Evolutionary conservation across 2,329 filamentous ascomycete genomes (phyloP), one percentile per base, ranked within the genome.

Genomic region (Incumbomyces delicatus): DNA sequence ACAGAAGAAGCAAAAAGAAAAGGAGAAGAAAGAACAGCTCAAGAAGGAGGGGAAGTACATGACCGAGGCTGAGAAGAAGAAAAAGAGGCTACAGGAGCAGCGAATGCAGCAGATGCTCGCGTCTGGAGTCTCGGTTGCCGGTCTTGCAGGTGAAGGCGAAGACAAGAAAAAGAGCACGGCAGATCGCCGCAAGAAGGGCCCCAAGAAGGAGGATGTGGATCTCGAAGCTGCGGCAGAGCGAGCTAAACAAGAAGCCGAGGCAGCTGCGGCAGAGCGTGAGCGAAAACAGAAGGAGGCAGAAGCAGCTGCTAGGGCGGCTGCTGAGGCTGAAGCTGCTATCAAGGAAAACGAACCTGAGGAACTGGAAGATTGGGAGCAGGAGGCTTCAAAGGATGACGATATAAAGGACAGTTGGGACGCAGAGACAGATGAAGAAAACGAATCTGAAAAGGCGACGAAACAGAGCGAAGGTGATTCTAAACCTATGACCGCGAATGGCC

Each of bases 391-490:
- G 11, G 78, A 77, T 10, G 79, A 85, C 20, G 81, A 83, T 13
- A 76, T 94, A 60, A 95, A 95, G 68, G 90, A 95, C 55, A 90
- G 83, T 71, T 96, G 90, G 90, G 90, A 96, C 63, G 88, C 85
- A 30, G 84, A 87, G 46, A 82, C 80, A 2, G 85, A 86, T 41
- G 83, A 86, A 6, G 22, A 27, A 27, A 8, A 50, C 50, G 49
- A 38, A 42, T 50, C 18, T 53, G 55, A 57, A 33, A 67, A 67
- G 54, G 54, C 60, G 17, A 57, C 58, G 16, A 52, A 57, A 37
- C 57, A 57, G 52, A 22, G 22, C 29, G 47, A 51, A 31, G 51
- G 46, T 35, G 41, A 36, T 12, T 37, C 41, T 3, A 40, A 37
- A 18, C n/a, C 47, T 41, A 31, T 29, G 22, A 36, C 7, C n/a